Evolutionary conservation across 352 stramenopile species (phyloP).

Genomic region (Globisporangium canariense): DNA sequence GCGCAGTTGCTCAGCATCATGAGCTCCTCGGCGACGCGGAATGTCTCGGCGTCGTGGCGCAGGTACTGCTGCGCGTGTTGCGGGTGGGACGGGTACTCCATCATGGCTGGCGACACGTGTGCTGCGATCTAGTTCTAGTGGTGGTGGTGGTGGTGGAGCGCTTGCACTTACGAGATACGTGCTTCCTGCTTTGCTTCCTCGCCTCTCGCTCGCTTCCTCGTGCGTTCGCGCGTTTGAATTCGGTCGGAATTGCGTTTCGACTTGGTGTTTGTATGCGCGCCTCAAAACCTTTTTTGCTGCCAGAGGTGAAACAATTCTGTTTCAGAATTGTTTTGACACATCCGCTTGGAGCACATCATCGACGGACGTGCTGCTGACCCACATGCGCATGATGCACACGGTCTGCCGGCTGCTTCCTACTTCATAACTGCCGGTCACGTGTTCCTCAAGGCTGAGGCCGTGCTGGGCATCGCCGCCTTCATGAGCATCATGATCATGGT

Average conservation of each 20-base stretch:
- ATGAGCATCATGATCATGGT: conserved; percentile 86
- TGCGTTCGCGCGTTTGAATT: conserved; percentile 29
- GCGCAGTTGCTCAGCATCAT: conserved; percentile 60
- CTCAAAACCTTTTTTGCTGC: conserved; percentile 15
- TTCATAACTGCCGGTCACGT: conserved; percentile 59
- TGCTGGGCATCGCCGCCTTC: conserved; percentile 68
- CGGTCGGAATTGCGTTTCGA: conserved; percentile 30
- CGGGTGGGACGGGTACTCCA: conserved; percentile 23
- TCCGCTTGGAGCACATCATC: no score
- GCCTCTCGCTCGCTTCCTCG: conserved; percentile 7
- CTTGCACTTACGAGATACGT: not conserved
- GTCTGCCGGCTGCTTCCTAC: conserved; percentile 52
- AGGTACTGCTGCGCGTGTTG: conserved; percentile 13
- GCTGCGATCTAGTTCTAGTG: not conserved
- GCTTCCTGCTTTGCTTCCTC: not conserved
- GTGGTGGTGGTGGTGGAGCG: not conserved
- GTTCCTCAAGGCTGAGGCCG: conserved; percentile 42
- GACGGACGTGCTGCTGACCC: conserved; percentile 25
- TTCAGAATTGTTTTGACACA: no score
- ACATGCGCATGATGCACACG: conserved; percentile 79
- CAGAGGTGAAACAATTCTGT: no score
- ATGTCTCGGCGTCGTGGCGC: conserved; percentile 63
- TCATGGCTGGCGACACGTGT: conserved; percentile 16
- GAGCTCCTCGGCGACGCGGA: conserved; percentile 72
- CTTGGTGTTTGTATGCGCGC: conserved; percentile 35